These are phyloP conservation scores for Dipodascus geniculatus DNA, from an alignment of 805 yeast genomes.

Conservation along the genomic window DNA sequence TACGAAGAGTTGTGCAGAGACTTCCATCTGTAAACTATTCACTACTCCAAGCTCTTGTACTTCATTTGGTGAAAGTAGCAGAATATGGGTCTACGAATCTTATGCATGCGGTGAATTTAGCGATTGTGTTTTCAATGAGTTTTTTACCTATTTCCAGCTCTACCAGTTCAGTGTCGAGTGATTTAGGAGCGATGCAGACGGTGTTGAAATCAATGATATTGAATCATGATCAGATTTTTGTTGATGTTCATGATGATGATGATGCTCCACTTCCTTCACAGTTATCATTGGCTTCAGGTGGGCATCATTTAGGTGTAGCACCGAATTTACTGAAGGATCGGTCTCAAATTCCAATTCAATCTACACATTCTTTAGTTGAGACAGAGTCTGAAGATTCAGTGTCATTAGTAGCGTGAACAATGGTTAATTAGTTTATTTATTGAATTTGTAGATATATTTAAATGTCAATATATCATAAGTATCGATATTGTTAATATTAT, in stretches of 20 bases:
- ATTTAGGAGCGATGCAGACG: conserved; percentile 42
- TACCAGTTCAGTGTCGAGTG: conserved; percentile 32
- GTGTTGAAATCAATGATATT: conserved; percentile 38
- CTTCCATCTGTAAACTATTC: conserved; percentile 60
- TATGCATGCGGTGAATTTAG: conserved; percentile 83
- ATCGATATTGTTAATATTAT: not conserved
- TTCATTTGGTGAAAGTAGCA: conserved; percentile 61
- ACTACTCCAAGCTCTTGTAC: conserved; percentile 51
- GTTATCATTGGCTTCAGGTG: not conserved
- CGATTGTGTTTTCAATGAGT: conserved; percentile 75
- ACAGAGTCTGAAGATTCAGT: not conserved
- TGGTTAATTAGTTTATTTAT: not conserved
- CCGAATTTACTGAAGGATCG: not conserved
- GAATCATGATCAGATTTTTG: conserved; percentile 19
- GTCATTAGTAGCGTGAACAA: not conserved
- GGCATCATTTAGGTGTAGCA: not conserved
- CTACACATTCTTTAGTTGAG: not conserved
- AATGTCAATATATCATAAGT: too few species aligned
- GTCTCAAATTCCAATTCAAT: not conserved
- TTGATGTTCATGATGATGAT: conserved; percentile 7
- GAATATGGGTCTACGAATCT: conserved; percentile 56
- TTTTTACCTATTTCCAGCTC: conserved; percentile 28
- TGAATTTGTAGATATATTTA: too few species aligned
- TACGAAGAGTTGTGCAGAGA: conserved; percentile 25
- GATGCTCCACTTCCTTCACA: not conserved